Base-by-base conservation (phyloP, 306 rosid species). In the Trifolium pratense region DNA sequence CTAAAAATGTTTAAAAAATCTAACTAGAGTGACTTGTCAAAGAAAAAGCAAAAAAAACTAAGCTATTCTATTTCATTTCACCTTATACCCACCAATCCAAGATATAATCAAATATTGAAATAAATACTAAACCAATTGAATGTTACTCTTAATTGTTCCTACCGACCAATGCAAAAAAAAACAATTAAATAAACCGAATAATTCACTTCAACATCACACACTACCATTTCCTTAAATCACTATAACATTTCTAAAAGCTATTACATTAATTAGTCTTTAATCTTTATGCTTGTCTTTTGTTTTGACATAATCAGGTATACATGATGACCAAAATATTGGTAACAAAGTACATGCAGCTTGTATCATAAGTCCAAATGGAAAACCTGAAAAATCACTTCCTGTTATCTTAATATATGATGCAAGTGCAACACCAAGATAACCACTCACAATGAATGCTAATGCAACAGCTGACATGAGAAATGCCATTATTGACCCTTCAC, bases 401-500 rank as follows among this genome's bases (percentile, higher is more conserved):
- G 90, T 85, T 13, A 93, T 45, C 46, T 96, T 91, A 42, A 84
- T 75, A 31, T 13, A 88, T 9, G 89, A 89, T 26, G 91, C 95
- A 29, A 94, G 89, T 15, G 87, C 95, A 39, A 94, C 90, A 39
- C 98, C 97, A 20, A 94, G 83, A 75, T 85, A 91, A 79, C 98
- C 98, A 42, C 98, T 91, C 58, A 83, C 86, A 51, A 94, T 89
- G 59, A 91, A 81, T 1, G 97, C 86, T 40, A 91, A 78, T 5
- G 99, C 96, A 2, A 91, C 52, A 2, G 84, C 91, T 31, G 97
- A 89, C 91, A 87, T 88, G 9, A 88, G 91, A 66, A 94, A 89
- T 3, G 99, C 99, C 99, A 94, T 89, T 42, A 94, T 66, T 55
- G 99, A 89, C 34, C 99, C 99, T 68, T 91, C 99, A 36, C 99